phyloP scores from a whole-genome alignment of 495 filamentous ascomycete genomes.

The Niebla homalea region DNA sequence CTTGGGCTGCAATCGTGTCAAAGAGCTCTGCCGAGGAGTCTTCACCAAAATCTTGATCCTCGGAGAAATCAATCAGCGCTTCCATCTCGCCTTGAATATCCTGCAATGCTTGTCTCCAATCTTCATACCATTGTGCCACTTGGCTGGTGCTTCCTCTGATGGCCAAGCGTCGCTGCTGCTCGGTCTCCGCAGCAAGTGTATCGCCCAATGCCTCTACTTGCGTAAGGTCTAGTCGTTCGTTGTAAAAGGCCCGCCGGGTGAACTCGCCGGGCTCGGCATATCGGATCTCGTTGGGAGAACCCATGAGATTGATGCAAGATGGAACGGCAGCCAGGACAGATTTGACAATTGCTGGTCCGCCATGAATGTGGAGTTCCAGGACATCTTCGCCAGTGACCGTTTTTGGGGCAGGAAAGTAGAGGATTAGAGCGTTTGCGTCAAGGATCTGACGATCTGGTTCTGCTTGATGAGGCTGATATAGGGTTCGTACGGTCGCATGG shows the following conservation, averaged over 20 bases:
- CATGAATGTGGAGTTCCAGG: constrained; percentile 86
- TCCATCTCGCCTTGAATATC: constrained; percentile 83
- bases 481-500: constrained; percentile 59
- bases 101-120: constrained; percentile 65
- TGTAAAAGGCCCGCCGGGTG: constrained; percentile 82
- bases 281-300: constrained; percentile 37
- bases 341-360: constrained; percentile 76
- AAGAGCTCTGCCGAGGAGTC: constrained; percentile 65
- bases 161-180: constrained; percentile 80
- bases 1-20: constrained; percentile 48
- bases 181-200: constrained; percentile 73
- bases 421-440: constrained; percentile 67
- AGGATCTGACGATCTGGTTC: constrained; percentile 38
- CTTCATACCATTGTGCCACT: constrained; percentile 68
- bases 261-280: constrained; percentile 96
- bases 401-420: constrained; percentile 75
- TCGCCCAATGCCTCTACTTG: constrained; percentile 89
- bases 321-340: constrained; percentile 72
- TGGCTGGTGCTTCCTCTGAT: constrained; percentile 61
- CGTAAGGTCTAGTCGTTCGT: constrained; percentile 72
- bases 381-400: constrained; percentile 89
- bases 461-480: constrained; percentile 47
- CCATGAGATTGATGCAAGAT: constrained; percentile 13
- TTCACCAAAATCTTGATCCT: constrained; percentile 86
- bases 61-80: constrained; percentile 90